These are phyloP conservation scores for Oenanthe sinensis DNA, from an alignment of 129 eudicot genomes.

Conservation along the genomic window DNA sequence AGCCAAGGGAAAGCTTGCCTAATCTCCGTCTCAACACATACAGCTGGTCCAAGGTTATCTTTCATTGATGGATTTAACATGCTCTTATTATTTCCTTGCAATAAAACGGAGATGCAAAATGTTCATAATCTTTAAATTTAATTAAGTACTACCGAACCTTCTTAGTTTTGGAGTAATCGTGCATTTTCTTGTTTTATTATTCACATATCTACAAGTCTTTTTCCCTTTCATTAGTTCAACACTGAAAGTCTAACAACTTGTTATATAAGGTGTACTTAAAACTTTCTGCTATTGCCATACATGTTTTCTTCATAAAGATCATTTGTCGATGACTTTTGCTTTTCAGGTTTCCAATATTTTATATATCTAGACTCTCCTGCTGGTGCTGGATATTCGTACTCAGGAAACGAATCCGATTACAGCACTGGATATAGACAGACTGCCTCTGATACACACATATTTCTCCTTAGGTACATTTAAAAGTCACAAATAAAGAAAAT, in stretches of 20 bases:
- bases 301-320: too few species aligned
- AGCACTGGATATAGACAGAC: constrained; percentile 62
- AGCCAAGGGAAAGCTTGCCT: constrained; percentile 50
- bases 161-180: not conserved
- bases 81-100: not conserved
- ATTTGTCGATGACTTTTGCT: too few species aligned
- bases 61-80: not conserved
- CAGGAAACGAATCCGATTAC: constrained; percentile 54
- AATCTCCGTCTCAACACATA: constrained; percentile 70
- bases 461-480: constrained; percentile 65
- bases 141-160: not conserved
- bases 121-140: not conserved
- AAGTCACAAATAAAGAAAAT: not conserved
- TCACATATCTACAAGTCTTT: too few species aligned
- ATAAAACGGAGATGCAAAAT: not conserved
- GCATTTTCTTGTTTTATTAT: too few species aligned
- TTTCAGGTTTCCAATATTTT: constrained; percentile 65
- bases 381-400: constrained; percentile 84
- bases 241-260: too few species aligned
- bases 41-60: constrained; percentile 73
- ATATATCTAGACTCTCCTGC: constrained; percentile 89
- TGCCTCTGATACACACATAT: constrained; percentile 67
- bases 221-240: too few species aligned
- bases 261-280: too few species aligned
- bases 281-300: too few species aligned